These are phyloP conservation scores for Chaetoceros tenuissimus DNA, from an alignment of 108 stramenopile species.

Conservation along the genomic window DNA sequence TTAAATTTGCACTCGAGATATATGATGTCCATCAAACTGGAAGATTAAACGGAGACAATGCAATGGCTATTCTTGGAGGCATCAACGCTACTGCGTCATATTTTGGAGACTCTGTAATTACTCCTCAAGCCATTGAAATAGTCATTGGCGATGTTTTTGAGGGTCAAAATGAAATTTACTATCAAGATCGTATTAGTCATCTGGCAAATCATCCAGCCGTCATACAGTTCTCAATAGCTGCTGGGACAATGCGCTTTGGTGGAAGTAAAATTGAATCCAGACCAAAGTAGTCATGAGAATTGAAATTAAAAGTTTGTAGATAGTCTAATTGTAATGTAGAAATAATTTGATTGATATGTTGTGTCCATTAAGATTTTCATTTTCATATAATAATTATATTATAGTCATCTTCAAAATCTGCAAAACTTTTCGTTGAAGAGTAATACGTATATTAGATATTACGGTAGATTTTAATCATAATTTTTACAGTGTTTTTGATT, in stretches of 20 bases:
- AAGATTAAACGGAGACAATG: constrained; percentile 9
- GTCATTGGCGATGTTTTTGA: constrained; percentile 32
- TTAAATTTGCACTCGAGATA: constrained; percentile 33
- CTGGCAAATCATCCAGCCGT: background rate
- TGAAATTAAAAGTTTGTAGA: too few species aligned
- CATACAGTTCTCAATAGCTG: background rate
- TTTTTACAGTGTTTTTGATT: too few species aligned
- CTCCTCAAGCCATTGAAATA: constrained; percentile 21
- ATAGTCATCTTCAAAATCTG: too few species aligned
- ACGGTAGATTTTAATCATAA: too few species aligned
- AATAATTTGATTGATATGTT: too few species aligned
- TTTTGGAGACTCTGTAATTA: constrained; percentile 42
- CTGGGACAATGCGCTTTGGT: background rate
- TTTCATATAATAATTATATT: too few species aligned
- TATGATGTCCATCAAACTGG: constrained; percentile 21
- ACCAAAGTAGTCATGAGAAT: background rate
- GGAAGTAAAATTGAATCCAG: background rate
- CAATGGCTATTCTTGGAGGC: constrained; percentile 21
- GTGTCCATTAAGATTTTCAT: too few species aligned
- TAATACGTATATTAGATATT: too few species aligned
- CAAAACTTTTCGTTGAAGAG: too few species aligned
- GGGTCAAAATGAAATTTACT: background rate
- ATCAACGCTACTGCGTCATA: constrained; percentile 44
- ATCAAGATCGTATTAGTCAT: background rate
- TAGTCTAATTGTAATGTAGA: too few species aligned